Evolutionary conservation across 306 rosid species (phyloP).

Genomic region (Cucumis sativus): Cucumber_9930_V3 NC_026655.2:24796501-24797000

Average conservation of each 20-base stretch:
- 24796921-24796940: neutral
- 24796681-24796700: slow-evolving; percentile 53
- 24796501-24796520: neutral
- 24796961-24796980: neutral
- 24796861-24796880: neutral
- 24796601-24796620: slow-evolving; percentile 73
- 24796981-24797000: neutral
- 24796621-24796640: slow-evolving; percentile 62
- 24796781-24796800: slow-evolving; percentile 77
- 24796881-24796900: neutral
- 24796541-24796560: slow-evolving; percentile 63
- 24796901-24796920: neutral
- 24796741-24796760: slow-evolving; percentile 58
- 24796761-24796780: slow-evolving; percentile 93
- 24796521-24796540: neutral
- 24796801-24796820: slow-evolving; percentile 36
- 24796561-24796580: slow-evolving; percentile 62
- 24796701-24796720: slow-evolving; percentile 78
- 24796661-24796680: slow-evolving; percentile 35
- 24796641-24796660: slow-evolving; percentile 60
- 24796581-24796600: slow-evolving; percentile 88
- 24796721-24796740: slow-evolving; percentile 97
- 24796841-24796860: neutral
- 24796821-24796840: neutral
- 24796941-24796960: neutral